Conservation (phyloP, 202 grass and related monocot genomes). For the Tripidium arundinaceum region DNA sequence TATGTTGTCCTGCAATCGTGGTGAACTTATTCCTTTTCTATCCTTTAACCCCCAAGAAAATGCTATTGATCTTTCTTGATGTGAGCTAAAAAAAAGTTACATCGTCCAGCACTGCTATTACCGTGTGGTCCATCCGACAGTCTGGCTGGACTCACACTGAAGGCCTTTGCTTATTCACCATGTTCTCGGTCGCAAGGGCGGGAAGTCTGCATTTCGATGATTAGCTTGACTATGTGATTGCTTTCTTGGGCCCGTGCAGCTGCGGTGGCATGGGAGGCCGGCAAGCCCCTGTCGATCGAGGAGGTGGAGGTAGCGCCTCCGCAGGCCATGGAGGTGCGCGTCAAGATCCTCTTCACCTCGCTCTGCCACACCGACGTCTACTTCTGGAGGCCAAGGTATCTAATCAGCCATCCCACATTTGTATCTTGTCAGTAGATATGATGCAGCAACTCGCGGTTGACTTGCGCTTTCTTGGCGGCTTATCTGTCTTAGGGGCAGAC, state of each 20-base stretch:
- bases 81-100: too few relatives aligned
- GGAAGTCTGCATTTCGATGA: too few relatives aligned
- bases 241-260: slow-evolving; percentile 43
- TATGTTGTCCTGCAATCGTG: too few relatives aligned
- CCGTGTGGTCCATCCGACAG: too few relatives aligned
- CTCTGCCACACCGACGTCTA: slow-evolving; percentile 93
- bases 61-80: too few relatives aligned
- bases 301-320: slow-evolving; percentile 93
- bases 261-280: slow-evolving; percentile 89
- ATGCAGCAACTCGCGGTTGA: slow-evolving; percentile 19
- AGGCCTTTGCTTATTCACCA: too few relatives aligned
- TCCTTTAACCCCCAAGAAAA: too few relatives aligned
- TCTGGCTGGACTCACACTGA: too few relatives aligned
- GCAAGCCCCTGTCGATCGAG: slow-evolving; percentile 74
- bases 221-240: too few relatives aligned
- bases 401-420: not conserved
- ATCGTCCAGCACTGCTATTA: too few relatives aligned
- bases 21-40: too few relatives aligned
- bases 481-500: slow-evolving; percentile 58
- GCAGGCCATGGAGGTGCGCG: slow-evolving; percentile 80
- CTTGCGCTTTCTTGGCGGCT: slow-evolving; percentile 22
- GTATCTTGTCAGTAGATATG: not conserved
- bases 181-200: too few relatives aligned
- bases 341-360: slow-evolving; percentile 81
- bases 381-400: slow-evolving; percentile 96